Evolutionary conservation across 441 rosid species (phyloP), one percentile per base, ranked within the genome.

Genomic region (Macaranga tanarius): DNA sequence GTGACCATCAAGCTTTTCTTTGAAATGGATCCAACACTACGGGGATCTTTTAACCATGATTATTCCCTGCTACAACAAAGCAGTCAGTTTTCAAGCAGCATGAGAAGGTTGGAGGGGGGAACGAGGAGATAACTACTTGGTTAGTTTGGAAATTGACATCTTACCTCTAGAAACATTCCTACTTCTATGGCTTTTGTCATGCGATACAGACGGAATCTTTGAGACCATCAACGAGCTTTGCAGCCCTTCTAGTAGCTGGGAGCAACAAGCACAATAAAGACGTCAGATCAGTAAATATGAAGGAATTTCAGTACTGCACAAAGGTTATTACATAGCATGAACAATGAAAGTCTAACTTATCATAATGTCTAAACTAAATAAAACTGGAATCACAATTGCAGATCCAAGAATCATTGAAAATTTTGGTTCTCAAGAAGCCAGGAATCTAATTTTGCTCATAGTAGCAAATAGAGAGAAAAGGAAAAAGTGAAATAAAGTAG

Each of bases 231-330:
- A 77, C 19, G 99, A 96, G 77, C 95, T 87, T 82, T 96, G 99
- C 51, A 96, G 79, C 74, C 99, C 98, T 84, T 96, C 99, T 75
- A 96, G 84, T 68, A 96, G 84, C 99, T 96, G 88, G 56, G 59
- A 57, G 48, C 60, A 80, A 69, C 20, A 77, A 70, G 40, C 65
- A 61, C 28, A 55, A 69, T 22, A 69, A 77, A 19, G 20, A 50
- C 59, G 12, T 28, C 23, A 72, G 54, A 3, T 67, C 57, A 69
- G 26, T 45, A 17, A 52, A 25, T 28, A 10, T 23, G 25, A 58
- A 6, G 59, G 15, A 12, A 45, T 10, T 12, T 19, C n/a, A 31
- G 17, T 13, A 16, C 42, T 44, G 73, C 42, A 17, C 23, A 25
- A 59, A 19, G 9, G 58, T 54, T n/a, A 54, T 54, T 54, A n/a